A percentile compares a stretch with the other conserved stretches of the same genome.
Conservation (phyloP, 2,329 filamentous ascomycete species). For the Chaetomiaceae sp. region DNA sequence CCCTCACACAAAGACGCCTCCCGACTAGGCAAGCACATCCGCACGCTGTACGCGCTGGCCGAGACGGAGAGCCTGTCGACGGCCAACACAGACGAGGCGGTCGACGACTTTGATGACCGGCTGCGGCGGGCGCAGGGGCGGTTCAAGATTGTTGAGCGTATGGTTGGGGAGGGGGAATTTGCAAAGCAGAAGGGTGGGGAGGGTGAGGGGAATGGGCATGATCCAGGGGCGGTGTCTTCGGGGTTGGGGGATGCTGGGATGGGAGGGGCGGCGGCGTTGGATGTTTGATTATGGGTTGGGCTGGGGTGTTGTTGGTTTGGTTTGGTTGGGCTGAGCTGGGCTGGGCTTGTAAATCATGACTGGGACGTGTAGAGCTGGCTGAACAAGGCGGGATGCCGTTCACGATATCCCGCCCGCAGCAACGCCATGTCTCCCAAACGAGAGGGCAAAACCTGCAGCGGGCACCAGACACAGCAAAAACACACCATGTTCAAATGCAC, state of each 20-base stretch:
- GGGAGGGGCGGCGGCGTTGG: background rate
- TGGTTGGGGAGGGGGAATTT: conserved; percentile 43
- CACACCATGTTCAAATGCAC: background rate
- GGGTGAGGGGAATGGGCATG: background rate
- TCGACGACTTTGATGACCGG: conserved; percentile 87
- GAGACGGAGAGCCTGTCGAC: conserved; percentile 74
- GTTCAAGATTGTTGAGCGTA: conserved; percentile 75
- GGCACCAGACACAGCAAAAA: no score
- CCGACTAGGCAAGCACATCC: conserved; percentile 71
- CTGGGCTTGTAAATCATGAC: no score
- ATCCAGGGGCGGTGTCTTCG: conserved; percentile 9
- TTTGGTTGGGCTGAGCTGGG: no score
- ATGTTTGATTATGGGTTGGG: background rate
- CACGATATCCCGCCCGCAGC: no score
- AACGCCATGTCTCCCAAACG: no score
- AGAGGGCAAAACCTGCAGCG: no score
- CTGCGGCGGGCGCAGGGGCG: conserved; percentile 80
- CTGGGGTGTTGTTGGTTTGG: no score
- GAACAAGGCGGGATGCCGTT: no score
- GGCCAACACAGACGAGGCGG: conserved; percentile 80
- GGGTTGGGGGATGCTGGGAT: no score
- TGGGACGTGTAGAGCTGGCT: no score
- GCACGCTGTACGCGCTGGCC: conserved; percentile 68
- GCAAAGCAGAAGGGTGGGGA: conserved; percentile 1
- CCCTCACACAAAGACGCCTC: conserved; percentile 47